These are phyloP conservation scores for Ceratobasidium theobromae DNA, from an alignment of 1,284 basidiomycete genomes.

Conservation along the genomic window DNA sequence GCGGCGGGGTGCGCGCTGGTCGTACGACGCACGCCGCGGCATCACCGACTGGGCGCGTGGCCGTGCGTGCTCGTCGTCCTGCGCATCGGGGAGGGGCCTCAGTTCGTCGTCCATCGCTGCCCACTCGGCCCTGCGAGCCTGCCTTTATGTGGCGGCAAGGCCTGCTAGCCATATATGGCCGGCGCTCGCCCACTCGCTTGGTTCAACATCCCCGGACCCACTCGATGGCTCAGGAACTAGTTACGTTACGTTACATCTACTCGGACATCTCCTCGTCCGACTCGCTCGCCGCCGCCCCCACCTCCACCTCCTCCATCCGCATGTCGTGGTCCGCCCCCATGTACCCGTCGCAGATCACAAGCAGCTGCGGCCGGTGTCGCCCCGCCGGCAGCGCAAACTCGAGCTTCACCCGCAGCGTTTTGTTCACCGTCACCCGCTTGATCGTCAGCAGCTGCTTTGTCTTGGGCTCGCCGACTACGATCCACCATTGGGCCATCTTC, in stretches of 20 bases:
- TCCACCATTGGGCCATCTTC: conserved; percentile 97
- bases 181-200: neutral
- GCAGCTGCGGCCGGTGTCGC: conserved; percentile 78
- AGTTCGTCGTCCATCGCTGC: neutral
- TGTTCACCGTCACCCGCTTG: conserved; percentile 90
- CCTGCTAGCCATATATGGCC: neutral
- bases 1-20: conserved; percentile 21
- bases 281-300: conserved; percentile 80
- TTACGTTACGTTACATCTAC: conserved; percentile 24
- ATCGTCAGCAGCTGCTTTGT: conserved; percentile 83
- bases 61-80: conserved; percentile 14
- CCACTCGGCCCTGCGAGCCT: neutral
- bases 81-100: neutral
- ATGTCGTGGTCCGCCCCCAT: conserved; percentile 90
- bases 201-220: too few relatives aligned
- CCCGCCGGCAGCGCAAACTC: conserved; percentile 89
- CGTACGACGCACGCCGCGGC: conserved; percentile 5
- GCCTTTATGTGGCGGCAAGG: neutral
- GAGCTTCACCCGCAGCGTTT: conserved; percentile 76
- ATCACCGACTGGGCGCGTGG: conserved; percentile 25
- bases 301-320: conserved; percentile 72
- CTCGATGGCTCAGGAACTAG: neutral
- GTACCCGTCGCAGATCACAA: conserved; percentile 92
- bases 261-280: conserved; percentile 53
- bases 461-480: conserved; percentile 83